Evolutionary conservation across 2,329 filamentous ascomycete species (phyloP).

Genomic region (Ascocoryne sarcoides): DNA sequence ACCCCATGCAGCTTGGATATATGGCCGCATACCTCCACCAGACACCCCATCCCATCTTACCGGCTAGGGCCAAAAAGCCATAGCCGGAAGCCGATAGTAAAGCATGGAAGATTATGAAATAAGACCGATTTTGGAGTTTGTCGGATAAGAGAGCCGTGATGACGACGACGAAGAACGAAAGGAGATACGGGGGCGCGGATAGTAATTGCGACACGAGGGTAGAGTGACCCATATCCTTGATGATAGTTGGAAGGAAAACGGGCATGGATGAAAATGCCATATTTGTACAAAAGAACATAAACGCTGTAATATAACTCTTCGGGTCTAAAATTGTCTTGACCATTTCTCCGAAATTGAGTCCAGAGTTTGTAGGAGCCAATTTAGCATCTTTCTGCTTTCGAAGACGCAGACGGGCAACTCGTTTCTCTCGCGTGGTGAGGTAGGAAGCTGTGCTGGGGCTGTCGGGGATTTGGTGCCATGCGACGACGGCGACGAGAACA

Average conservation of each 20-base stretch:
- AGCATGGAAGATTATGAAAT: slow-evolving; percentile 61
- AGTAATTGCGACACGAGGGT: slow-evolving; percentile 61
- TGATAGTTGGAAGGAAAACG: slow-evolving; percentile 54
- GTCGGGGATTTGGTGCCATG: slow-evolving; percentile 71
- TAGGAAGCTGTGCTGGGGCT: slow-evolving; percentile 57
- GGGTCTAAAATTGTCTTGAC: slow-evolving; percentile 53
- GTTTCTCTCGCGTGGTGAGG: slow-evolving; percentile 53
- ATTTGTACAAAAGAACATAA: slow-evolving; percentile 54
- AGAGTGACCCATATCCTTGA: slow-evolving; percentile 58
- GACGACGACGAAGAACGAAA: slow-evolving; percentile 65
- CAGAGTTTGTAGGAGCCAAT: slow-evolving; percentile 9
- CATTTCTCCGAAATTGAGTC: slow-evolving; percentile 46
- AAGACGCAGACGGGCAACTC: slow-evolving; percentile 63
- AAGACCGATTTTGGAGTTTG: slow-evolving; percentile 49
- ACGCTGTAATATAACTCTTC: slow-evolving; percentile 63
- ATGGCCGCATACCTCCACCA: slow-evolving; percentile 62
- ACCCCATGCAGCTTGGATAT: slow-evolving; percentile 70
- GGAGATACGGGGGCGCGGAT: slow-evolving; percentile 62
- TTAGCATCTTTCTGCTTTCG: slow-evolving; percentile 27
- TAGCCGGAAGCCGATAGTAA: slow-evolving; percentile 55
- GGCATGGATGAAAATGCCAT: slow-evolving; percentile 58
- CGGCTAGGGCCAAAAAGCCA: slow-evolving; percentile 50
- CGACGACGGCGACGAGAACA: slow-evolving; percentile 62
- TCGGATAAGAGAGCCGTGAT: slow-evolving; percentile 67
- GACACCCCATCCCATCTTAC: slow-evolving; percentile 35